phyloP scores from a whole-genome alignment of 345 rosid genomes.

The Brassica carinata region DNA sequence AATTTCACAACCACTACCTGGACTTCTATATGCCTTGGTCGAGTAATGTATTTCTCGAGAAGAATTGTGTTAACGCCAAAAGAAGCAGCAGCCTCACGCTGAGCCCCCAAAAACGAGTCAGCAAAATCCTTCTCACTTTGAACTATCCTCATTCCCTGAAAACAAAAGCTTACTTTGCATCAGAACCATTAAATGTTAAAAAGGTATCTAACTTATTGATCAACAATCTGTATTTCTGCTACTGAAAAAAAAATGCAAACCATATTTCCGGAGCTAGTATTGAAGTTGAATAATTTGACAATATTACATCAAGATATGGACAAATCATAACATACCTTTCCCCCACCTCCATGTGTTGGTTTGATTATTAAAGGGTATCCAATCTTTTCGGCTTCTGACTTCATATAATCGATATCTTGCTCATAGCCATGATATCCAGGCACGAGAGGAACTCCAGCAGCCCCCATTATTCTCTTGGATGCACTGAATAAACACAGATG shows the following conservation, averaged over 20 bases:
- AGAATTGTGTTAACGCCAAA: constrained; percentile 85
- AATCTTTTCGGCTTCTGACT: constrained; percentile 81
- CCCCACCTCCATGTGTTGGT: constrained; percentile 97
- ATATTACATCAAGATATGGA: too few species aligned
- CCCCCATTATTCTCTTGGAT: constrained; percentile 96
- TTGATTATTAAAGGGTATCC: constrained; percentile 88
- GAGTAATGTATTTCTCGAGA: constrained; percentile 90
- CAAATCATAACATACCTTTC: too few species aligned
- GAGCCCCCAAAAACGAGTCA: constrained; percentile 91
- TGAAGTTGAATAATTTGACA: too few species aligned
- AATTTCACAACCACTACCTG: constrained; percentile 54
- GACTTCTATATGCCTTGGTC: constrained; percentile 94
- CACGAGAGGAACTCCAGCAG: constrained; percentile 94
- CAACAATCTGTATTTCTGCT: too few species aligned
- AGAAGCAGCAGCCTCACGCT: constrained; percentile 94
- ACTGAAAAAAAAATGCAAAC: too few species aligned
- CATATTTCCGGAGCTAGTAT: too few species aligned
- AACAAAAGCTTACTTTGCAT: constrained; percentile 33
- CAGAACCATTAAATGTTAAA: constrained; percentile 3
- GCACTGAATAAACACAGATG: constrained; percentile 55
- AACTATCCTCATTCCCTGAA: constrained; percentile 95
- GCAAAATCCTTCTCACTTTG: constrained; percentile 61
- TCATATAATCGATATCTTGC: constrained; percentile 84
- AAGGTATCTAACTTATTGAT: not conserved
- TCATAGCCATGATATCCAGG: constrained; percentile 92